Conservation (phyloP, 1,284 basidiomycete species). For the Malassezia cuniculi region DNA sequence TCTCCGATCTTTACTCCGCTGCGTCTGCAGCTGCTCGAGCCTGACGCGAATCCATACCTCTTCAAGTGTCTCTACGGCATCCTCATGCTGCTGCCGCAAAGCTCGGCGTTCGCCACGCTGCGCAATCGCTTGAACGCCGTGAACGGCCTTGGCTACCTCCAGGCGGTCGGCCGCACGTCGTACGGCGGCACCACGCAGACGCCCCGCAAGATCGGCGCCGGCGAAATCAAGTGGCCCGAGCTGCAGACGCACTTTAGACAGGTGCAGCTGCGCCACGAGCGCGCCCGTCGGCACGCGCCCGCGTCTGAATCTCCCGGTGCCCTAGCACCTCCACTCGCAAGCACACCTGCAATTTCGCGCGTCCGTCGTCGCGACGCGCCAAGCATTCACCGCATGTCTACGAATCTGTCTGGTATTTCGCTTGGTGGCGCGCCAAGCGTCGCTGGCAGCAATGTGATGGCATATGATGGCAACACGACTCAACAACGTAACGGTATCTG, state of each 20-base stretch:
- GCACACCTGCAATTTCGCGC: no score
- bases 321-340: no score
- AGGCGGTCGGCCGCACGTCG: conserved; percentile 59
- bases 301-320: no score
- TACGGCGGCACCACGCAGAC: conserved; percentile 1
- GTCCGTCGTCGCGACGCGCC: no score
- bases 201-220: conserved; percentile 4
- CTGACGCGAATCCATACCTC: conserved; percentile 85
- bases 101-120: conserved; percentile 85
- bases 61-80: conserved; percentile 97
- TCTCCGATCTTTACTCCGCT: conserved; percentile 96
- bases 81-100: conserved; percentile 93
- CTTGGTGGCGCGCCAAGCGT: no score
- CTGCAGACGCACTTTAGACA: conserved; percentile 35
- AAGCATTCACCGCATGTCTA: no score
- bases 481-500: no score
- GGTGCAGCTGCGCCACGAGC: conserved; percentile 38
- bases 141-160: conserved; percentile 81
- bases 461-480: no score
- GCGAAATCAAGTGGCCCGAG: conserved; percentile 38
- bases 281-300: conserved; percentile 18
- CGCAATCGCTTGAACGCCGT: conserved; percentile 87
- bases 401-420: no score
- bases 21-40: conserved; percentile 90
- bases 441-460: no score